phyloP scores from a whole-genome alignment of 257 asterid genomes.

The Solanum etuberosum region DNA sequence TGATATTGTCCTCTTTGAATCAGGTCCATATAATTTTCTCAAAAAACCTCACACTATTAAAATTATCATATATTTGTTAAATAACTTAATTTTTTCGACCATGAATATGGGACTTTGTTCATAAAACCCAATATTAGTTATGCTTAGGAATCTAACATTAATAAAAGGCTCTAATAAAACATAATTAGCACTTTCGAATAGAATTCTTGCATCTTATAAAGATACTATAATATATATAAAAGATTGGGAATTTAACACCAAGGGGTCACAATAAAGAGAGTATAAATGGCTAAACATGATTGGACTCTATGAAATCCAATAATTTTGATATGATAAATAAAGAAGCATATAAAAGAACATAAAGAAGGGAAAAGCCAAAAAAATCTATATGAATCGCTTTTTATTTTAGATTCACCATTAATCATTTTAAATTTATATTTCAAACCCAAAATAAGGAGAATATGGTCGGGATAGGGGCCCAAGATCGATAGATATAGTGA shows the following conservation, averaged over 20 bases:
- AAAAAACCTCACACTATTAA: not conserved
- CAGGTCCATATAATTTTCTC: rapidly evolving
- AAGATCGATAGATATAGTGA: not conserved
- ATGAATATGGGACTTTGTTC: not conserved
- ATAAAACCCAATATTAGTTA: not conserved
- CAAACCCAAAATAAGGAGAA: not conserved
- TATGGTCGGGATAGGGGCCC: not conserved
- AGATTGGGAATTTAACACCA: not conserved
- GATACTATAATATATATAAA: not conserved
- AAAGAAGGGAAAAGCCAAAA: not conserved
- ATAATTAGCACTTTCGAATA: not conserved
- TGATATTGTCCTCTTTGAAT: not conserved
- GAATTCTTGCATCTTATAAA: not conserved
- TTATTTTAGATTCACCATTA: not conserved
- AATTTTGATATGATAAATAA: not conserved
- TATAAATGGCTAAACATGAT: not conserved
- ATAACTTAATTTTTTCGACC: not conserved
- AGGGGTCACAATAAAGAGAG: not conserved
- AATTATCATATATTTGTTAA: not conserved
- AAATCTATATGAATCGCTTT: not conserved
- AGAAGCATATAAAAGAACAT: not conserved
- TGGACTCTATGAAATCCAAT: not conserved
- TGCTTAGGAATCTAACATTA: not conserved
- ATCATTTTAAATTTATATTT: not conserved
- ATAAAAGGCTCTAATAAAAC: not conserved